Base-by-base conservation (phyloP, 108 stramenopile genomes). In the Cyclotella cryptica region DNA sequence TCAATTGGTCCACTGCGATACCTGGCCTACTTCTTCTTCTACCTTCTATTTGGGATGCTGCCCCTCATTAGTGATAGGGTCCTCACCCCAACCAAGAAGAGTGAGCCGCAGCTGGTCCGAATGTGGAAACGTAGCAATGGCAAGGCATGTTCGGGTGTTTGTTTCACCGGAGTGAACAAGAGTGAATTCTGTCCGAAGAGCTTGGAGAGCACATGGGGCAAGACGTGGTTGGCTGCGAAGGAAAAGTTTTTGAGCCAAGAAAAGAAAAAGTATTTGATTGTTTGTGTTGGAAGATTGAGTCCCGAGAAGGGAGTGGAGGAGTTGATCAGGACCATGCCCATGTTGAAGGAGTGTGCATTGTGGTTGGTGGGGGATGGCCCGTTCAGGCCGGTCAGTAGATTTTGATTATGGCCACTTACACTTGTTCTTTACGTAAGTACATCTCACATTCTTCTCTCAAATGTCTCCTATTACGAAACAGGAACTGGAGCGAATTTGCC, bases 321-420 rank as follows among this genome's bases (percentile, higher is more conserved):
- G 14, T 79, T 86, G 14, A 75, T 86, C 44, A 72, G 69, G 57
- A 42, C 46, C 27, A 41, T 86, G 39, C 53, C 70, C 24, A 26
- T 21, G 52, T 61, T 87, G 40, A 68, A 72, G 39, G 80, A 72
- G 26, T 81, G 80, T 43, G 80, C 77, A 0, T 42, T 87, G 44
- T 87, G 86, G 86, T 62, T 87, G 9, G 86, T 87, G 12, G 86
- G 86, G 1, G 86, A 87, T 81, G 86, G 86, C 19, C 80, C 84
- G 9, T 54, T 69, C 41, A 75, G 86, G 11, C 68, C 75, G 8
- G 57, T 58, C 3, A 58, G 57, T 58, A 27, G 14, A 22, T 8
- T 14, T 10, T 0, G 7, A 8, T 45, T 43, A 29, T 69, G 71
- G 51, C 15, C 3, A 18, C 1, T 71, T 51, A 19, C 18, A 18